Percentiles rank a stretch among this genome's conserved stretches.
Evolutionary conservation across 179 eudicot genomes (phyloP).

Genomic region (Monotropa hypopitys): DNA sequence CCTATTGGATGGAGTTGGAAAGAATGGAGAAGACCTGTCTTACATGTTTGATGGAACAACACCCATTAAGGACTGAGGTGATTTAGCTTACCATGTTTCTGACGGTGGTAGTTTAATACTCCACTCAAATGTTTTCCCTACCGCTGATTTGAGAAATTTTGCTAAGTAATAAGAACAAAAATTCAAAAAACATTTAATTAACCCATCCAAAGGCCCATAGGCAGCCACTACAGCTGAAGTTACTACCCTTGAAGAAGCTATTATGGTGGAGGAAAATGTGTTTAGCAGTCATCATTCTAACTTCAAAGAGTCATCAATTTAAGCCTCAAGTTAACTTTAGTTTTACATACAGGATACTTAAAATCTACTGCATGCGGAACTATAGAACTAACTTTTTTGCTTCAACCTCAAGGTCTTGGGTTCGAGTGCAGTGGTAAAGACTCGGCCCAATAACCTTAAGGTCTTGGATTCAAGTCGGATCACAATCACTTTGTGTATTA

Average conservation of each 20-base stretch:
- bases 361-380: neutral
- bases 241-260: neutral
- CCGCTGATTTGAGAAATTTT: neutral
- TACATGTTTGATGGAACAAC: conserved; percentile 51
- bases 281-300: too few species aligned
- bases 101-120: conserved; percentile 23
- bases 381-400: too few species aligned
- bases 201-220: neutral
- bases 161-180: neutral
- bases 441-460: too few species aligned
- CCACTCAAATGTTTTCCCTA: neutral
- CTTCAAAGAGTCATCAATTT: neutral
- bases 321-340: neutral
- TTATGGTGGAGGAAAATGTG: neutral
- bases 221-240: neutral
- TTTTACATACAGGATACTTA: too few species aligned
- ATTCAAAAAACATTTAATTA: neutral
- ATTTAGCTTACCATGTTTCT: conserved; percentile 32
- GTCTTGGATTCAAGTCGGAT: too few species aligned
- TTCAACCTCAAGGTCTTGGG: too few species aligned
- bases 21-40: conserved; percentile 42
- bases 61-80: conserved; percentile 72
- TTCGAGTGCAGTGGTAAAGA: too few species aligned
- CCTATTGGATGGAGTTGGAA: conserved; percentile 34
- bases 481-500: too few species aligned